phyloP scores from a whole-genome alignment of 164 flowering plant species.

The Litsea cubeba region DNA sequence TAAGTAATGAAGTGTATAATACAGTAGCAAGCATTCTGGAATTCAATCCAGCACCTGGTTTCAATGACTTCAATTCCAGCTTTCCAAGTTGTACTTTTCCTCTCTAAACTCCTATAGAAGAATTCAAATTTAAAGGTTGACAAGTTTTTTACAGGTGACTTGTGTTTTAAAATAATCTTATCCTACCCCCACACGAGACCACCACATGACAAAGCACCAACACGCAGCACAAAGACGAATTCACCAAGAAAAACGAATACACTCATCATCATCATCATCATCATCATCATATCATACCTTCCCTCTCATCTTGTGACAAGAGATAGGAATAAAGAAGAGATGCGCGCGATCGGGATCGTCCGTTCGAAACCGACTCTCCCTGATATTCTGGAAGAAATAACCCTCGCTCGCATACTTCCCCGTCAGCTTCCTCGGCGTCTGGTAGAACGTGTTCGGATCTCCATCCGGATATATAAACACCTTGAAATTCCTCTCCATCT shows the following conservation, averaged over 20 bases:
- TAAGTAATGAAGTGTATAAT: no score
- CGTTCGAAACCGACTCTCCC: constrained; percentile 77
- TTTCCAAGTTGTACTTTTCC: no score
- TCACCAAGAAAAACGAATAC: not conserved
- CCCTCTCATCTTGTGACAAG: constrained; percentile 97
- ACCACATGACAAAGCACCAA: no score
- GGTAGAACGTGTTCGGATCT: constrained; percentile 82
- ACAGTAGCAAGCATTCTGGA: no score
- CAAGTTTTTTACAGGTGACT: no score
- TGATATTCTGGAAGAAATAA: constrained; percentile 86
- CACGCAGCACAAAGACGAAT: not conserved
- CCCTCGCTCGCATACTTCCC: constrained; percentile 98
- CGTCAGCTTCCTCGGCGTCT: constrained; percentile 93
- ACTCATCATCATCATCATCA: no score
- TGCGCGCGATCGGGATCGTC: constrained; percentile 81
- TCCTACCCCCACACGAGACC: no score
- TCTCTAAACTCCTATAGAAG: no score
- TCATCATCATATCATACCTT: constrained; percentile 39
- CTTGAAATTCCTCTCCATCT: constrained; percentile 81
- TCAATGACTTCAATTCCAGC: no score
- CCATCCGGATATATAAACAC: constrained; percentile 91
- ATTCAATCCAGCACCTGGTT: no score
- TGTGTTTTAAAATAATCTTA: no score
- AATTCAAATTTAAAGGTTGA: no score
- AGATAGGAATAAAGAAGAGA: constrained; percentile 88